A percentile compares a stretch with the other conserved stretches of the same genome.
Evolutionary conservation across 169 alveolate species (phyloP).

Genomic region (Cardiosporidium cionae): DNA sequence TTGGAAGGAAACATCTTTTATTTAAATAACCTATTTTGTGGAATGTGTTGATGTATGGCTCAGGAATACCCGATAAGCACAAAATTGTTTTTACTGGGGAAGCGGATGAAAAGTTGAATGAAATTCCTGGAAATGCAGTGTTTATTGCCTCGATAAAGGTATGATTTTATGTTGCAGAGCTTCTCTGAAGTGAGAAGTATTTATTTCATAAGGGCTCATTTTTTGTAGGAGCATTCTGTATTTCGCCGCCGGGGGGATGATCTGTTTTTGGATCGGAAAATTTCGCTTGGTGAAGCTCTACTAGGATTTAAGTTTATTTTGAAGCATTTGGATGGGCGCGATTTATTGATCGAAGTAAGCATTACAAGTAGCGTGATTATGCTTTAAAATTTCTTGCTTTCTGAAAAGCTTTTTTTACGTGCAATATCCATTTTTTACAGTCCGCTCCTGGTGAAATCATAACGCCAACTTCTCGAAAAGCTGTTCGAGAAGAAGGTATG

Average conservation of each 20-base stretch:
- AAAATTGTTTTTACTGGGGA: slow-evolving; percentile 67
- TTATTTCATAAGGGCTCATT: background rate
- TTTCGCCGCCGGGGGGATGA: slow-evolving; percentile 89
- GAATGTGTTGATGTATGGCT: too few species aligned
- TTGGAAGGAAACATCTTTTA: too few species aligned
- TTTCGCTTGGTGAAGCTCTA: slow-evolving; percentile 83
- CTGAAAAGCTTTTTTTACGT: background rate
- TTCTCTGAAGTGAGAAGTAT: background rate
- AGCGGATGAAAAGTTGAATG: slow-evolving; percentile 89
- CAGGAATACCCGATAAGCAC: background rate
- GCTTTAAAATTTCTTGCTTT: background rate
- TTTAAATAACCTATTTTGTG: too few species aligned
- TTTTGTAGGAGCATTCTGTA: slow-evolving; percentile 64
- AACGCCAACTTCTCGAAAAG: slow-evolving; percentile 75
- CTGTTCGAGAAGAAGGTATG: slow-evolving; percentile 85
- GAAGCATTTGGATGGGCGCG: slow-evolving; percentile 85
- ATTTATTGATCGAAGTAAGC: background rate
- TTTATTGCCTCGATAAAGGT: slow-evolving; percentile 38
- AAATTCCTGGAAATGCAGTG: slow-evolving; percentile 84
- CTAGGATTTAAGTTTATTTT: slow-evolving; percentile 81
- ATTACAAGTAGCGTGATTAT: background rate
- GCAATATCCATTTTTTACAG: background rate
- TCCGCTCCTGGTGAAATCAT: slow-evolving; percentile 73
- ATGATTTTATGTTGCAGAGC: too few species aligned
- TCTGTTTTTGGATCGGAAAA: slow-evolving; percentile 67